These are phyloP conservation scores for Terfezia boudieri DNA, from an alignment of 495 filamentous ascomycete genomes.

Conservation along the genomic window DNA sequence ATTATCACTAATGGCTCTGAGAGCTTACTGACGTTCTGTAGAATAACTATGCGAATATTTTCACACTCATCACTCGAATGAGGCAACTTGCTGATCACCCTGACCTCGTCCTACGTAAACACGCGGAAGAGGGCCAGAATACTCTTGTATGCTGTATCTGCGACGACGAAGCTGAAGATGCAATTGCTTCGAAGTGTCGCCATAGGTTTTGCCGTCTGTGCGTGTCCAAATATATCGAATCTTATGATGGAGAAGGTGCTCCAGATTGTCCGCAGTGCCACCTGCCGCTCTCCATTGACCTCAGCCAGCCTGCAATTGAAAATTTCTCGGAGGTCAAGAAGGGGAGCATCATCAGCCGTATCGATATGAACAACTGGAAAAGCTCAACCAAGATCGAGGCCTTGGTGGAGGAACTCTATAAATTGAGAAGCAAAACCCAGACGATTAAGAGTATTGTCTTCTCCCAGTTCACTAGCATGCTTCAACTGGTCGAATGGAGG, in stretches of 20 bases:
- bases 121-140: slow-evolving; percentile 66
- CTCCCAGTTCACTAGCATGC: slow-evolving; percentile 92
- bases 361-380: slow-evolving; percentile 93
- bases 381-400: slow-evolving; percentile 96
- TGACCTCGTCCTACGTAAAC: slow-evolving; percentile 76
- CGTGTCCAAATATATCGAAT: slow-evolving; percentile 59
- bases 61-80: slow-evolving; percentile 91
- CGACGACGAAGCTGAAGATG: slow-evolving; percentile 85
- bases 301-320: slow-evolving; percentile 82
- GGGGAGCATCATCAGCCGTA: slow-evolving; percentile 87
- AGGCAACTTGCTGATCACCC: slow-evolving; percentile 90
- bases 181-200: slow-evolving; percentile 71
- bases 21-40: not conserved
- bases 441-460: slow-evolving; percentile 95
- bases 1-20: not conserved
- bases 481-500: slow-evolving; percentile 82
- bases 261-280: slow-evolving; percentile 86
- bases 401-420: slow-evolving; percentile 77
- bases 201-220: slow-evolving; percentile 92
- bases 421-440: slow-evolving; percentile 66
- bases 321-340: slow-evolving; percentile 56
- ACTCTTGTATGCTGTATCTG: slow-evolving; percentile 80
- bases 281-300: slow-evolving; percentile 67
- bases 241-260: slow-evolving; percentile 35
- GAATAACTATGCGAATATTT: slow-evolving; percentile 87